Evolutionary conservation across 495 filamentous ascomycete species (phyloP), one percentile per base, ranked within the genome.

Genomic region (Penicillium samsonianum): DNA sequence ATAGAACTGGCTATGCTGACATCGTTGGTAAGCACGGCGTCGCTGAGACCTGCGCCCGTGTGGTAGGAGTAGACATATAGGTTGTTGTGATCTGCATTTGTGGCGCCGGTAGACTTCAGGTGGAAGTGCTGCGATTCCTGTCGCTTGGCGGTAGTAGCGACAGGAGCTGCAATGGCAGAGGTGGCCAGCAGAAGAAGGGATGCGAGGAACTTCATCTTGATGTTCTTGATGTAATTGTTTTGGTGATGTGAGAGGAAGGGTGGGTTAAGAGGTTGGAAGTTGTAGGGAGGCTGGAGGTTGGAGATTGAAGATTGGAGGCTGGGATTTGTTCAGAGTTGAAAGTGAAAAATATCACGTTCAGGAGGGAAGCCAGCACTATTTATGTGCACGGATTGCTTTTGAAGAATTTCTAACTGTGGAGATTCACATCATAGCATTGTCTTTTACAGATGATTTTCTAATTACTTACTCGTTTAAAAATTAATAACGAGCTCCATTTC

Each of bases 41-140:
- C 79, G 43, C 71, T 75, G 17, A 75, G 49, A 11, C 75, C 79
- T 10, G 78, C 76, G 25, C 78, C 79, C 7, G 76, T 79, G 69
- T 81, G 78, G 56, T 80, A 81, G 58, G 68, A 60, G n/a, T 70
- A 67, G 44, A 80, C 67, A 41, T 75, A 81, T 49, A 81, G 78
- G 50, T 74, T 55, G 59, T 78, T 76, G 60, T 74, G 67, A 0
- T 68, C 53, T 1, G 64, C 30, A 53, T 69, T 68, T 10, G 37
- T 45, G 22, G 75, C 64, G 16, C 64, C 71, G 3, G 61, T 58
- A 9, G 77, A 78, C 67, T 79, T 79, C 26, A 82, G 67, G 49
- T 72, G 65, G 63, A 80, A 82, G 17, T 63, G 55, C 20, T 64
- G 65, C 4, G 65, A 33, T 10, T 31, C 26, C n/a, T n/a, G n/a